A percentile compares a stretch with the other conserved stretches of the same genome.
Evolutionary conservation across 75 land plant genomes (phyloP).

Genomic region (Isoetes taiwanensis): DNA sequence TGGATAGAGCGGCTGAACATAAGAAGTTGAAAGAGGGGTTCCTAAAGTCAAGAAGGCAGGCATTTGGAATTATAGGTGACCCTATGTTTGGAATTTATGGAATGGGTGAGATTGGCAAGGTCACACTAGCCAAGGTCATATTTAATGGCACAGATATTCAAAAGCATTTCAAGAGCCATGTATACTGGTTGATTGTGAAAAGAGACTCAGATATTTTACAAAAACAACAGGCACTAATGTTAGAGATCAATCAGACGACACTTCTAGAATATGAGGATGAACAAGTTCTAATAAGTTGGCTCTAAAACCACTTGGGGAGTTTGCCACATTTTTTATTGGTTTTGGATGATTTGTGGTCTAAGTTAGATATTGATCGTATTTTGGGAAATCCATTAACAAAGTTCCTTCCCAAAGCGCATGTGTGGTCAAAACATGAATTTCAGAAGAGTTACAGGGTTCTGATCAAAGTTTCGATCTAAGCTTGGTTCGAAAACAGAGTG

Average conservation of each 20-base stretch:
- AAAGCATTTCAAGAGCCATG: not conserved
- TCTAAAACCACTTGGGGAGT: not conserved
- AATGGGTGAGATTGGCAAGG: constrained; percentile 12
- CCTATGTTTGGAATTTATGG: constrained; percentile 13
- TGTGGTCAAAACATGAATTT: constrained; percentile 3
- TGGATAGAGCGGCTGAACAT: no score
- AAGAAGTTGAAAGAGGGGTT: no score
- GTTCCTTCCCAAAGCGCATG: constrained; percentile 8
- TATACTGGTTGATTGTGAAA: constrained; percentile 7
- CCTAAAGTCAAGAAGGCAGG: no score
- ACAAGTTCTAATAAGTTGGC: not conserved
- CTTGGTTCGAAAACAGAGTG: no score
- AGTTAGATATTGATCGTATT: constrained; percentile 8
- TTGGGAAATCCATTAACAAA: not conserved
- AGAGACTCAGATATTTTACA: not conserved
- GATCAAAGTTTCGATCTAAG: no score
- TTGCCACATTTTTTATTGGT: not conserved
- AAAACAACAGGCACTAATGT: not conserved
- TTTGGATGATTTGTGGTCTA: constrained; percentile 8
- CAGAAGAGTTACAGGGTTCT: constrained; percentile 4
- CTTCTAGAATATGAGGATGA: not conserved
- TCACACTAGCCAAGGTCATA: constrained; percentile 4
- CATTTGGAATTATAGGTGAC: no score
- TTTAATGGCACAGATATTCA: not conserved
- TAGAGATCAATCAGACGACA: constrained; percentile 6